Evolutionary conservation across 371 early-diverging fungal genomes (phyloP).

Genomic region (Zychaea mexicana): DNA sequence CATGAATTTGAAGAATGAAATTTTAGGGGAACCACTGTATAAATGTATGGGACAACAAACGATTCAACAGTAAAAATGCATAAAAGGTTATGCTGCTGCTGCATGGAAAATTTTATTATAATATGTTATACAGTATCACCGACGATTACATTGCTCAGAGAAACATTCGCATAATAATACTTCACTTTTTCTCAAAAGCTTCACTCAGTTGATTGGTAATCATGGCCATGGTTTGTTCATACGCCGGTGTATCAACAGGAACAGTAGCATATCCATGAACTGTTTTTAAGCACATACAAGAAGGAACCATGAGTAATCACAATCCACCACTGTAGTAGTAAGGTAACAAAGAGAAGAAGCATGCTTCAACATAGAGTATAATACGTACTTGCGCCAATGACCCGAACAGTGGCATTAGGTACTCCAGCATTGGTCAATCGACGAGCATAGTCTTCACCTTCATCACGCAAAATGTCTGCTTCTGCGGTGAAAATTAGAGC

Average conservation of each 20-base stretch:
- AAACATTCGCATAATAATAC: conserved; percentile 1
- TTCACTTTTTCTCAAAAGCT: neutral
- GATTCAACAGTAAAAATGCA: no score
- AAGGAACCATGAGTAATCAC: neutral
- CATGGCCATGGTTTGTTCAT: conserved; percentile 10
- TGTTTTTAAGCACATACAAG: neutral
- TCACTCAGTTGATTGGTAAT: conserved; percentile 10
- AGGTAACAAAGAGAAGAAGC: neutral
- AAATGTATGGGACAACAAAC: no score
- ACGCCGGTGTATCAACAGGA: conserved; percentile 12
- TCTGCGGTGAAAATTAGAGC: conserved; percentile 37
- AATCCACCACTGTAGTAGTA: neutral
- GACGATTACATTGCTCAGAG: no score
- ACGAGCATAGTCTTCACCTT: conserved; percentile 35
- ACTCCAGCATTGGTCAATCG: conserved; percentile 36
- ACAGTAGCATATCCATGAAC: conserved; percentile 21
- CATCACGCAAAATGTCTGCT: conserved; percentile 36
- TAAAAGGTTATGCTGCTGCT: no score
- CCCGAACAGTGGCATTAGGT: conserved; percentile 15
- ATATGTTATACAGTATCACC: no score
- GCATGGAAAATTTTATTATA: no score
- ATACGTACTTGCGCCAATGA: conserved; percentile 14
- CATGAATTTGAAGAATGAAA: no score
- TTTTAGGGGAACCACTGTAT: no score
- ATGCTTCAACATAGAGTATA: no score